Evolutionary conservation across 176 grass and related monocot species (phyloP), one percentile per base, ranked within the genome.

Genomic region (Thinopyrum elongatum): DNA sequence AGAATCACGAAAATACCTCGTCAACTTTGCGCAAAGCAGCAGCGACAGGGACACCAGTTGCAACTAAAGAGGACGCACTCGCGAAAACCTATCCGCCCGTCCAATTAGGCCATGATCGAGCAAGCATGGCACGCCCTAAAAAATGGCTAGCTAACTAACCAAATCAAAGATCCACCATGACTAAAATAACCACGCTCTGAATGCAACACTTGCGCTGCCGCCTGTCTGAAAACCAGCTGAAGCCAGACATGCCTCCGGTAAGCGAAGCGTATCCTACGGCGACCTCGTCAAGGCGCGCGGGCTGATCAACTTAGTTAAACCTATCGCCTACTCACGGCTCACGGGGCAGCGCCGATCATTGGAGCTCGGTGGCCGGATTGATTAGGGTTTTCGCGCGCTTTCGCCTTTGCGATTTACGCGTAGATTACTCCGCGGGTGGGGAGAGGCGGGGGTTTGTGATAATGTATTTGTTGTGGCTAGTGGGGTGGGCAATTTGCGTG

Each of bases 111-210:
- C 84, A 66, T 47, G 26, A 80, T 63, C 53, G 49, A 83, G 21
- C 80, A 51, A 39, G 69, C 53, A 58, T 2, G 25, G 69, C 85
- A 62, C 80, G 68, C 67, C 12, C 28, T 80, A n/a, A 2, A 53
- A 84, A 84, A 87, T 14, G 15, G 2, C 26, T 30, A 80, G 3
- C 26, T 51, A 80, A 34, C 47, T 16, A 66, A 28, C 46, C 14
- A 87, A 87, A 90, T 81, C 76, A 38, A 47, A 75, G 85, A 87
- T 81, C 74, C 46, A 68, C 85, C 59, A 49, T 38, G 67, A 84
- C 80, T 70, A 81, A 53, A 39, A 38, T 55, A 26, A 59, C 5
- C 19, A 75, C 14, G 49, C 53, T 22, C 46, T 34, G 13, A 80
- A 35, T 31, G 21, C 13, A 34, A 25, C 25, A 60, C 65, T 42